Evolutionary conservation across 2,329 filamentous ascomycete species (phyloP).

Genomic region (Xylaria sp.): DNA sequence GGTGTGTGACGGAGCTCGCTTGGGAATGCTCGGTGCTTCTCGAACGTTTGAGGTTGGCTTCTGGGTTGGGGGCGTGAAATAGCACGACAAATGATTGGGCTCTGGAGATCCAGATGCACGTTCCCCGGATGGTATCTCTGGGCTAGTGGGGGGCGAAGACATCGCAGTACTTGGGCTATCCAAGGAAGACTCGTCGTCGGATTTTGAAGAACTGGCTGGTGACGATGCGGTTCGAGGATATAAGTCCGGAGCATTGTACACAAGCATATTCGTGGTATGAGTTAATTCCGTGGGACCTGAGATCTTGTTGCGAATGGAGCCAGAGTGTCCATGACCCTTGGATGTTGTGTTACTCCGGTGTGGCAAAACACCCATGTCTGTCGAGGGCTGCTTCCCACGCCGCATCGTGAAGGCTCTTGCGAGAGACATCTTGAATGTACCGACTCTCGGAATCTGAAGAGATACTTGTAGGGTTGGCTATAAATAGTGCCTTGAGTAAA

Average conservation of each 20-base stretch:
- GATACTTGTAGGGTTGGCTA: conserved; percentile 7
- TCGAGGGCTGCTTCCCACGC: conserved; percentile 69
- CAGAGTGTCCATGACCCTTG: conserved; percentile 57
- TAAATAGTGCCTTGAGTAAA: background rate
- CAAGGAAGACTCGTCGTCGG: conserved; percentile 72
- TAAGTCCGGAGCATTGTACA: conserved; percentile 92
- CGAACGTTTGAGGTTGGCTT: conserved; percentile 57
- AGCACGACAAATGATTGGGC: conserved; percentile 75
- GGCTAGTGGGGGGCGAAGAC: conserved; percentile 74
- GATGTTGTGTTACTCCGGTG: conserved; percentile 62
- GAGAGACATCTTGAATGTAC: conserved; percentile 64
- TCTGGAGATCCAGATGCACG: conserved; percentile 65
- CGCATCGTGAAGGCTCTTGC: conserved; percentile 78
- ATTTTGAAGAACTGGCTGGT: conserved; percentile 64
- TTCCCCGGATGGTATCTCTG: conserved; percentile 70
- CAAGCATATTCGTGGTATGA: conserved; percentile 95
- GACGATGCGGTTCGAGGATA: conserved; percentile 61
- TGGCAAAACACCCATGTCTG: conserved; percentile 53
- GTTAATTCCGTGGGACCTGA: conserved; percentile 87
- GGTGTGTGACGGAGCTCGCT: conserved; percentile 85
- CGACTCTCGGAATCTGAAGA: conserved; percentile 19
- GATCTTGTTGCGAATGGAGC: conserved; percentile 76
- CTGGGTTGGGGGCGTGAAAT: conserved; percentile 68
- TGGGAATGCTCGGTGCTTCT: conserved; percentile 76
- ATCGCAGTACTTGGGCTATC: conserved; percentile 69